Base-by-base conservation (phyloP, 1,284 basidiomycete species). In the Austroboletus niveus region DNA sequence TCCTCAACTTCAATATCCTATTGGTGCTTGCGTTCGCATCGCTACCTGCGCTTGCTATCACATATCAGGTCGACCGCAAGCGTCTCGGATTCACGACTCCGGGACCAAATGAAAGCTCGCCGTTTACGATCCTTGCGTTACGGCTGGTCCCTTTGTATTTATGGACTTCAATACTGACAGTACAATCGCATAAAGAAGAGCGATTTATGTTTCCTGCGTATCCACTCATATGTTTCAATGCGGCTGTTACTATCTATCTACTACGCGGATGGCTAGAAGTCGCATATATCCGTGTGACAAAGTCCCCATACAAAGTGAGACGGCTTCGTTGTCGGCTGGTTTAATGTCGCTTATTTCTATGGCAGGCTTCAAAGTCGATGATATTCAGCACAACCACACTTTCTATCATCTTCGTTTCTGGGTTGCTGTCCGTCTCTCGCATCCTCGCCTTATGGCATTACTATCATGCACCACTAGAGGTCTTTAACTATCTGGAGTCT, bases 131-230 rank as follows among this genome's bases (percentile, higher is more conserved):
- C 30, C 74, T 98, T 39, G 79, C 79, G 1, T 64, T 95, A 49
- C 81, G 95, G 41, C 75, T 98, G 15, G 70, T 81, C 7, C 94
- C 94, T 1, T 81, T 96, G 61, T 98, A 99, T 72, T 60, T 98
- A 29, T 99, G 97, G 95, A 65, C 89, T 44, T 79, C 69, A 3
- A 84, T 97, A 57, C 74, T 99, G 57, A 85, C 82, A 8, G 57
- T 77, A 2, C 97, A 99, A 72, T 73, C 88, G 6, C 97, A 99
- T 74, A 99, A 99, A 74, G 97, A 99, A 71, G 97, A 99, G 69
- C 80, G 97, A 24, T 99, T 99, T 75, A 90, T 99, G 86, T 99
- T 87, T 71, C 96, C 97, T 1, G 87, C 85, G 2, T 99, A 98
- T 71, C 88, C 94, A 0, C 73, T 98, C 42, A 73, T 99, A 48